Percentiles rank a stretch among this genome's conserved stretches.
Evolutionary conservation across 495 filamentous ascomycete genomes (phyloP).

Genomic region (Chaetomium cochliodes): DNA sequence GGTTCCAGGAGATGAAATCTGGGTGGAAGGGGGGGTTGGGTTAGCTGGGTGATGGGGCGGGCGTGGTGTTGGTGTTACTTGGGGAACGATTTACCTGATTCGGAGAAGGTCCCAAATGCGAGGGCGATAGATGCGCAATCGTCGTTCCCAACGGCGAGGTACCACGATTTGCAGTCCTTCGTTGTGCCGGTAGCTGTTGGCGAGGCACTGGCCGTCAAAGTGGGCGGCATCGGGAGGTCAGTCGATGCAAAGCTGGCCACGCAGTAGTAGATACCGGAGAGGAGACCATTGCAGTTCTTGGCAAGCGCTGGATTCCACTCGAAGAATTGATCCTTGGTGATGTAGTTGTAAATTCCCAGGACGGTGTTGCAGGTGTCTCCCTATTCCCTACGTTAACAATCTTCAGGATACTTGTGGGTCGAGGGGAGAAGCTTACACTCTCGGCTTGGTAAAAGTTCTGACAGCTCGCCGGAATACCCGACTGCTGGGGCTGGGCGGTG

Average conservation of each 20-base stretch:
- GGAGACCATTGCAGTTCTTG: conserved; percentile 16
- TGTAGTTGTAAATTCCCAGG: conserved; percentile 3
- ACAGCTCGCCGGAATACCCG: not conserved
- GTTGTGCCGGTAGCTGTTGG: conserved; percentile 8
- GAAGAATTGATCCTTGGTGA: conserved; percentile 15
- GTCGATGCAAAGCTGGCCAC: not conserved
- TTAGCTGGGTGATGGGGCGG: too few relatives aligned
- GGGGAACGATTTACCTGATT: not conserved
- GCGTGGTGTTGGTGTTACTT: too few relatives aligned
- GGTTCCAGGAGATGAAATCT: conserved; percentile 32
- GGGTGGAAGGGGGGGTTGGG: too few relatives aligned
- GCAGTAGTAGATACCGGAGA: conserved; percentile 18
- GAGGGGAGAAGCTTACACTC: not conserved
- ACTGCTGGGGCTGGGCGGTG: not conserved
- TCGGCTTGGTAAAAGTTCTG: conserved; percentile 3
- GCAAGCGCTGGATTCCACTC: conserved; percentile 13
- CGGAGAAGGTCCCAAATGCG: conserved; percentile 30
- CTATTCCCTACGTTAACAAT: not conserved
- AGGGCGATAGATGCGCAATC: conserved; percentile 25
- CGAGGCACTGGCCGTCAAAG: conserved; percentile 8
- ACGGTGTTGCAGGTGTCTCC: not conserved
- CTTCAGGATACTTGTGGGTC: too few relatives aligned
- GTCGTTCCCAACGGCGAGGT: conserved; percentile 23
- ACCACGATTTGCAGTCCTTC: conserved; percentile 13
- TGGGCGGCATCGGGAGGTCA: conserved; percentile 17